Conservation (phyloP, 768 basidiomycete species). For the Podaxis mareebaensis region DNA sequence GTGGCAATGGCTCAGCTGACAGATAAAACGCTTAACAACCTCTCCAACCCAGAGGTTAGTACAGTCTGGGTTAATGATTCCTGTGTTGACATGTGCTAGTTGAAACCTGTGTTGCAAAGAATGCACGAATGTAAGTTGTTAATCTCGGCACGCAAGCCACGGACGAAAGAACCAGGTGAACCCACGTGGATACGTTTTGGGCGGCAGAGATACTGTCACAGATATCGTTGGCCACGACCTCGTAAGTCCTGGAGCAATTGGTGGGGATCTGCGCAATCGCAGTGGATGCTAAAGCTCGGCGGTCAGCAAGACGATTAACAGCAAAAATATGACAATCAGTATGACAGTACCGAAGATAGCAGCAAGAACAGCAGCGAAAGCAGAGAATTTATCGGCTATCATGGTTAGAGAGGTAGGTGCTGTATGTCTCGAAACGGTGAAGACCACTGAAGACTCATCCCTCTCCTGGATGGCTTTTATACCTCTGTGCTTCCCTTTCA, state of each 20-base stretch:
- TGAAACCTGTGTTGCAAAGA: slow-evolving; percentile 46
- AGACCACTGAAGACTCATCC: not conserved
- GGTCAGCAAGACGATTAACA: not conserved
- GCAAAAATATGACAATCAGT: not conserved
- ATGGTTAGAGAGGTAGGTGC: not conserved
- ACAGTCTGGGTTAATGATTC: slow-evolving; percentile 51
- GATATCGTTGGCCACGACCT: slow-evolving; percentile 50
- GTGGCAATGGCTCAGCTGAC: not conserved
- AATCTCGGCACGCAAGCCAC: not conserved
- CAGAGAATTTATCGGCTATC: not conserved
- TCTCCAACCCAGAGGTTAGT: slow-evolving; percentile 55
- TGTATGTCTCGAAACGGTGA: not conserved
- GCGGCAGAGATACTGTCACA: slow-evolving; percentile 56
- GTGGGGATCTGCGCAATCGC: not conserved
- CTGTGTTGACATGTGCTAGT: slow-evolving; percentile 52
- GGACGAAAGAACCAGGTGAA: not conserved
- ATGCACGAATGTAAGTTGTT: not conserved
- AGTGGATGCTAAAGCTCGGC: not conserved
- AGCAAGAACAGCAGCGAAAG: not conserved
- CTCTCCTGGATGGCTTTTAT: not conserved
- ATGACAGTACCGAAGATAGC: not conserved
- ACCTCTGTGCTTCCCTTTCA: not conserved
- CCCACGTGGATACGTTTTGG: slow-evolving; percentile 49
- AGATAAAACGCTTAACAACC: slow-evolving; percentile 27
- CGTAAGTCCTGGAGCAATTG: slow-evolving; percentile 51